Evolutionary conservation across 345 rosid species (phyloP), one percentile per base, ranked within the genome.

Genomic region (Syzygium aqueum): DNA sequence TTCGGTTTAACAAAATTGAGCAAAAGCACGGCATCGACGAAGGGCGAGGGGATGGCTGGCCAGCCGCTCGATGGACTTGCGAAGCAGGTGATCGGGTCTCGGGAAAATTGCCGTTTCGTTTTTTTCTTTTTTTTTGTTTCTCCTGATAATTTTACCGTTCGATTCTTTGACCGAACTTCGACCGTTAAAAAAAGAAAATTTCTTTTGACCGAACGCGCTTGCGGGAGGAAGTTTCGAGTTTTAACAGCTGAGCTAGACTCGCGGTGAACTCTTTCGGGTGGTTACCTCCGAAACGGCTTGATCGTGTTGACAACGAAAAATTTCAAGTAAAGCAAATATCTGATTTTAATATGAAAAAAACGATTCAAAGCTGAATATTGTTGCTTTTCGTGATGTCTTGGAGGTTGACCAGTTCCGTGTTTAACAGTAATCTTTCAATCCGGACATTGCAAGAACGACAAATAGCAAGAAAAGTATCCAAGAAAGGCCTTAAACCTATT

Each of bases 361-460:
- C 17, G 13, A 33, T 67, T 11, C 1, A 3, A 33, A 13, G 13
- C 21, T 4, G 23, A 17, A 17, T 67, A 33, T 67, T 1, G 25
- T 67, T 17, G 23, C 1, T 8, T 67, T 30, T 16, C 78, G 30
- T 59, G 3, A 59, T 59, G 15, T 59, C 30, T 59, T 15, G 15
- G 5, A 2, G 14, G 65, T 2, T 59, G 27, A 27, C 15, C 0
- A 11, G 27, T 59, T 61, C 8, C 30, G 1, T 61, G 33, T 2
- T n/a, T 14, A n/a, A 14, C 19, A 0, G 0, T n/a, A 61, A 61
- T 61, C 3, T 61, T n/a, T 61, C 73, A 13, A 61, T 30, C 0
- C 0, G 11, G 27, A 61, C 9, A 6, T 7, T 61, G 37, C 19
- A 7, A 61, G 19, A 13, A 3, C 19, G 1, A 13, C 0, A n/a